Evolutionary conservation across 2,329 filamentous ascomycete genomes (phyloP), one percentile per base, ranked within the genome.

Genomic region (Chaetomium sp.): DNA sequence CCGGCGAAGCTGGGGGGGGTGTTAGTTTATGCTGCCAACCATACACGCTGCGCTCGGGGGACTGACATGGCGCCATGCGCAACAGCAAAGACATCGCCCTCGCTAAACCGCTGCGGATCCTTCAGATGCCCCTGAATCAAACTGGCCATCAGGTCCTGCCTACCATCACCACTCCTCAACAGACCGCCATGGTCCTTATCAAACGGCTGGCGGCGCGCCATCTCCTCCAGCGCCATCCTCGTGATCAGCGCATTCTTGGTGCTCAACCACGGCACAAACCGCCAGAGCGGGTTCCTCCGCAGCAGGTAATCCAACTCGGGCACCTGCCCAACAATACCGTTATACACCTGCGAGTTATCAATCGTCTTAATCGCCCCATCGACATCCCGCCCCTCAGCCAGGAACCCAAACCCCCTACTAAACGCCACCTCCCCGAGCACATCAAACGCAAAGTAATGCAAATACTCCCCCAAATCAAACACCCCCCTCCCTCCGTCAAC

Each of bases 31-130:
- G 16, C 27, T 19, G 9, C 35, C n/a, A 35, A 6, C 1, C 16
- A 9, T 2, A 27, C 47, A 12, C 23, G n/a, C 27, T 6, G 27
- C 27, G 27, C 27, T 49, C 9, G 25, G 31, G 50, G 2, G 13
- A 74, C 80, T 77, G 69, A 83, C 81, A 85, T 85, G 1, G 83
- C 83, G 10, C 83, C 83, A 65, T 85, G 83, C 4, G 83, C 81
- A 5, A 86, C 81, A 8, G 83, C 82, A 74, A 86, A 85, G 3
- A 86, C 82, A 65, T 85, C 83, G 0, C 81, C 82, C 68, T 82
- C 80, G 8, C 74, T 68, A 65, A 85, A 84, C 55, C 72, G 76
- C 23, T 78, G 74, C 1, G 80, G 79, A 31, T 82, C 79, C 71
- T 83, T 82, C 33, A 83, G 71, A 67, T 85, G 83, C 0, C 82